Evolutionary conservation across 169 alveolate species (phyloP).

Genomic region (Perkinsus olseni): DNA sequence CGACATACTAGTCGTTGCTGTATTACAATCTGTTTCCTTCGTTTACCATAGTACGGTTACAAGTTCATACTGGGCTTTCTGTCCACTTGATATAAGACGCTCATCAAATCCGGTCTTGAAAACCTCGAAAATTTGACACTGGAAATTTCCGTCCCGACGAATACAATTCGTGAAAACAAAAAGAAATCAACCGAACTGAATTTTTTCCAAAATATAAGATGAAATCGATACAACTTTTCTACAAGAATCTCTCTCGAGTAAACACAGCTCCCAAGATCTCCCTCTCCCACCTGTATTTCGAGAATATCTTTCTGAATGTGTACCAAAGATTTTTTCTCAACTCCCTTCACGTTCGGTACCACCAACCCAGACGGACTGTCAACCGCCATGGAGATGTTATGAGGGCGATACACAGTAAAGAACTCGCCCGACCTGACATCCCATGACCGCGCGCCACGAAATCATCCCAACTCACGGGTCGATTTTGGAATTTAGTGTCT

Average conservation of each 20-base stretch:
- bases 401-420: slow-evolving; percentile 57
- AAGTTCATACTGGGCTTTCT: too few relatives aligned
- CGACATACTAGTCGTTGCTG: too few relatives aligned
- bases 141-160: too few relatives aligned
- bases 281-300: slow-evolving; percentile 59
- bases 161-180: not conserved
- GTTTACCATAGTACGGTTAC: too few relatives aligned
- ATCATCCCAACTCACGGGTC: slow-evolving; percentile 26
- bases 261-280: not conserved
- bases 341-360: slow-evolving; percentile 85
- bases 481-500: slow-evolving; percentile 65
- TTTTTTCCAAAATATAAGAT: not conserved
- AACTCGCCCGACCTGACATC: slow-evolving; percentile 23
- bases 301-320: slow-evolving; percentile 73
- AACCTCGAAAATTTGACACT: not conserved
- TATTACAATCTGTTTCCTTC: too few relatives aligned
- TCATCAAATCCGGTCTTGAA: not conserved
- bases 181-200: not conserved
- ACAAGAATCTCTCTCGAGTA: not conserved
- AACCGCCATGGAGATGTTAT: slow-evolving; percentile 84
- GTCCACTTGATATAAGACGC: too few relatives aligned
- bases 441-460: not conserved
- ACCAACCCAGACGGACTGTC: slow-evolving; percentile 82
- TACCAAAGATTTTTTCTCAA: slow-evolving; percentile 63
- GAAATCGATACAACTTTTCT: not conserved